Percentiles rank a stretch among this genome's conserved stretches.
Conservation (phyloP, 208 protist genomes). For the Trypanosoma boissoni region DNA sequence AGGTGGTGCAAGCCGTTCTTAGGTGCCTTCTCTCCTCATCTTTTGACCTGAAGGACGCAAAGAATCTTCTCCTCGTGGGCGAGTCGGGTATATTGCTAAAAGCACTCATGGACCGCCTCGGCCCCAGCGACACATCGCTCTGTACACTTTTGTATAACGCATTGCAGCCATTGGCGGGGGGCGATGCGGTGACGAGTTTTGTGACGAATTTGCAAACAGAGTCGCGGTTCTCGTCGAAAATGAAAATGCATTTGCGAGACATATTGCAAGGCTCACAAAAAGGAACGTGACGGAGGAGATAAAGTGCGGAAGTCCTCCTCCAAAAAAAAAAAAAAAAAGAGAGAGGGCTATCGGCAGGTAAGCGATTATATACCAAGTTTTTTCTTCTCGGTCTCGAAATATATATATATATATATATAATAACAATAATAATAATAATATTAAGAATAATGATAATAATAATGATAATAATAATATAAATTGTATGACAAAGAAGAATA, state of each 20-base stretch:
- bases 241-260: slow-evolving; percentile 55
- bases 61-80: slow-evolving; percentile 57
- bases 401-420: no score
- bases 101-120: slow-evolving; percentile 20
- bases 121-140: neutral
- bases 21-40: slow-evolving; percentile 11
- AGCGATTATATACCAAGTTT: no score
- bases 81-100: slow-evolving; percentile 48
- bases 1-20: slow-evolving; percentile 23
- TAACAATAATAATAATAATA: no score
- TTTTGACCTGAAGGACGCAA: slow-evolving; percentile 73
- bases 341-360: neutral
- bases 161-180: slow-evolving; percentile 32
- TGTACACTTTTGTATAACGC: slow-evolving; percentile 34
- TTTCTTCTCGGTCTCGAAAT: no score
- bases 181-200: slow-evolving; percentile 40
- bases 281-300: slow-evolving; percentile 18
- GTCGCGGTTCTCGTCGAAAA: slow-evolving; percentile 39
- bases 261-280: slow-evolving; percentile 44
- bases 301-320: neutral
- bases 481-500: no score
- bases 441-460: no score
- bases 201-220: slow-evolving; percentile 48
- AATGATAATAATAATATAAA: no score
- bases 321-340: neutral